Conservation (phyloP, 352 stramenopile genomes). For the Globisporangium lucens region DNA sequence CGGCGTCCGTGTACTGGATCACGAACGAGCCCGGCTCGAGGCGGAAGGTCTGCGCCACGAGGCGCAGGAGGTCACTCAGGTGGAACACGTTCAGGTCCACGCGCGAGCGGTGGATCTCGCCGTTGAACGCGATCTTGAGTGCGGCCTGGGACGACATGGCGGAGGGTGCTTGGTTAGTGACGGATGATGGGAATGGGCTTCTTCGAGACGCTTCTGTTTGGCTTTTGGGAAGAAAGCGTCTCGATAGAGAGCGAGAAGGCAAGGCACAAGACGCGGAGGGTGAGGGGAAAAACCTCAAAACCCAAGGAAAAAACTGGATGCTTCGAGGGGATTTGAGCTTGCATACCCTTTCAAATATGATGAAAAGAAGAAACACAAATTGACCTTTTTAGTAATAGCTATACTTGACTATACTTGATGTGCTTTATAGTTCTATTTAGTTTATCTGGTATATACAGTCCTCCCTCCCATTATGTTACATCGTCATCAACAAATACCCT, state of each 20-base stretch:
- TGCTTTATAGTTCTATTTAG: neutral
- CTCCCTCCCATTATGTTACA: no score
- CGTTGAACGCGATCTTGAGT: conserved; percentile 76
- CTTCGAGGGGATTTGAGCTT: neutral
- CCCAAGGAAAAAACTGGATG: neutral
- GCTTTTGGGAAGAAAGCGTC: neutral
- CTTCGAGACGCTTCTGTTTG: conserved; percentile 1
- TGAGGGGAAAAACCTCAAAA: conserved; percentile 6
- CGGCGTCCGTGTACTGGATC: conserved; percentile 68
- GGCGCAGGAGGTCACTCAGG: conserved; percentile 39
- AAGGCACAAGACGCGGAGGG: conserved; percentile 1
- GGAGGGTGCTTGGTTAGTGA: neutral
- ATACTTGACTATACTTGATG: neutral
- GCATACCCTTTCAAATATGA: neutral
- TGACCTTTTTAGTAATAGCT: neutral
- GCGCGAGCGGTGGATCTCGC: conserved; percentile 73
- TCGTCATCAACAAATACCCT: no score
- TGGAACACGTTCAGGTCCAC: conserved; percentile 57
- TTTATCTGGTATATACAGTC: neutral
- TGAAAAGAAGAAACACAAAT: neutral
- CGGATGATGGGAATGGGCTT: neutral
- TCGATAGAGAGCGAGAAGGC: neutral
- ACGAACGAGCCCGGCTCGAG: conserved; percentile 47
- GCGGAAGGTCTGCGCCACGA: conserved; percentile 60
- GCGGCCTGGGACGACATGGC: conserved; percentile 36